phyloP scores from a whole-genome alignment of 768 basidiomycete genomes.

The Tricholoma matsutake region DNA sequence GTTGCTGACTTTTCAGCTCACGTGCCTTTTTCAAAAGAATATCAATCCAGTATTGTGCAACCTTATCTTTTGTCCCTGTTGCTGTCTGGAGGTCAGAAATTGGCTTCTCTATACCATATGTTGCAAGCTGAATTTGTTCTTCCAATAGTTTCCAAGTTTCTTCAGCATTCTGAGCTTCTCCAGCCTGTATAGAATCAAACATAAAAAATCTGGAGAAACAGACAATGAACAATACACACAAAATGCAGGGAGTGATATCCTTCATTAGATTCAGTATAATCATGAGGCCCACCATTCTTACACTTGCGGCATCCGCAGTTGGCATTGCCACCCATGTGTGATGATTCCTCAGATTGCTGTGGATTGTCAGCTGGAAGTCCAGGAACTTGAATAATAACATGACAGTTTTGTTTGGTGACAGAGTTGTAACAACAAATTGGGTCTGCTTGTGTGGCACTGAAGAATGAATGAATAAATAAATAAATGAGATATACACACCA shows the following conservation, averaged over 20 bases:
- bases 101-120: slow-evolving; percentile 15
- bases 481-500: neutral
- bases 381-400: slow-evolving; percentile 4
- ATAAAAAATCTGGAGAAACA: neutral
- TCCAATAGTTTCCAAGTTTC: slow-evolving; percentile 10
- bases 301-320: slow-evolving; percentile 36
- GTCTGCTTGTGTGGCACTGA: too few species aligned
- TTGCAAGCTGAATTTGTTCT: slow-evolving; percentile 19
- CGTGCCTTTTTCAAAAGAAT: slow-evolving; percentile 16
- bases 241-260: slow-evolving; percentile 27
- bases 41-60: slow-evolving; percentile 31
- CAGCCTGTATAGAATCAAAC: slow-evolving; percentile 5
- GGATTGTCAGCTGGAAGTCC: slow-evolving; percentile 30
- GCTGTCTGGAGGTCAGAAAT: slow-evolving; percentile 20
- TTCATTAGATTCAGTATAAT: slow-evolving; percentile 21
- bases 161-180: slow-evolving; percentile 6
- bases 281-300: slow-evolving; percentile 24
- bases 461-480: too few species aligned
- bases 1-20: neutral
- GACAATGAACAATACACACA: neutral
- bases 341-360: slow-evolving; percentile 29
- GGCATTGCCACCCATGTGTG: slow-evolving; percentile 33
- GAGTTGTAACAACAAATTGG: too few species aligned
- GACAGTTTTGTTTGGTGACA: too few species aligned
- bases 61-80: slow-evolving; percentile 32